Base-by-base conservation (phyloP, 2,329 filamentous ascomycete genomes). In the Fusarium graminum region DNA sequence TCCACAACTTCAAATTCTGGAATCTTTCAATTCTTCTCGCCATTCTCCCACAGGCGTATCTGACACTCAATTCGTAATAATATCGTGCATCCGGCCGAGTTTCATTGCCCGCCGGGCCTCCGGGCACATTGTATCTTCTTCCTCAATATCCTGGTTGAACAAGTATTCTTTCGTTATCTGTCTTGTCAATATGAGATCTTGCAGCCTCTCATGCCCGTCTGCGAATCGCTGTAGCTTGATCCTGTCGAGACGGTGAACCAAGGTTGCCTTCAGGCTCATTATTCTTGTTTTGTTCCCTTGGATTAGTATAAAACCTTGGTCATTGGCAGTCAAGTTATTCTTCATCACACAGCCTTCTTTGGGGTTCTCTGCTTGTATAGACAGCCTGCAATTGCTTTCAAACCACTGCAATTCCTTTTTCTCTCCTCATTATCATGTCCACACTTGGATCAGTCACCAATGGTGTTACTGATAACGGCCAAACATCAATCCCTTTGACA, bases 71-170 rank as follows among this genome's bases (percentile, higher is more conserved):
- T n/a, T 25, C 28, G 22, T 38, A 17, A 44, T 47, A 53, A 47
- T 19, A 25, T 13, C 1, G 16, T 26, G 19, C 14, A 26, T 30
- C 44, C 14, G 17, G 19, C 9, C n/a, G n/a, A n/a, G 0, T 16
- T 12, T 13, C 47, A 8, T 14, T 6, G 42, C 61, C 63, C 61
- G 61, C 61, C 51, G 51, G 61, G 61, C 61, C 56, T 41, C 38
- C 32, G 60, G 52, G 52, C 45, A 17, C n/a, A 16, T 16, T 6
- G 3, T 22, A 14, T 44, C 4, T 22, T 13, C 7, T 9, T 38
- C 17, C 25, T 34, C 17, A 5, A 3, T 28, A 29, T 26, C 36
- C 30, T 22, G 29, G 19, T 26, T 13, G 2, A 12, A 26, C 47
- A 26, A 36, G 36, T 19, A 25, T 32, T 41, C 12, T 39, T 43